A percentile compares a stretch with the other conserved stretches of the same genome.
Evolutionary conservation across 192 early-diverging fungal species (phyloP).

Genomic region (Linnemannia exigua): DNA sequence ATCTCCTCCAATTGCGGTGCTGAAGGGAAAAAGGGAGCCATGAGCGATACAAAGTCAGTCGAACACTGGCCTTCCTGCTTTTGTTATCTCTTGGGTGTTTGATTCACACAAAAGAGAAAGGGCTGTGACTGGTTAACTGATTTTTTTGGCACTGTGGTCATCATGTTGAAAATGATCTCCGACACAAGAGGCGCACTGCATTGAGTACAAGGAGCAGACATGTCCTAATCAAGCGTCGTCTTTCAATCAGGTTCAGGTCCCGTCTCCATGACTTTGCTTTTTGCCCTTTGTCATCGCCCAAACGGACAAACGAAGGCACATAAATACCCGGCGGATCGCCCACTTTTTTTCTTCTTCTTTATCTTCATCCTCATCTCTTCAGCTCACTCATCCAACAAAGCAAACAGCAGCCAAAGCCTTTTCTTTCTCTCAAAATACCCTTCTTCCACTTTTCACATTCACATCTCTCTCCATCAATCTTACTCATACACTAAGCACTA

Average conservation of each 20-base stretch:
- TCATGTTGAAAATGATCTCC: not conserved
- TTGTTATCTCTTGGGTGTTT: not conserved
- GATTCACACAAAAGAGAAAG: not conserved
- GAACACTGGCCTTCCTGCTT: not conserved
- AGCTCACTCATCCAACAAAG: not conserved
- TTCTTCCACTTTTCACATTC: not conserved
- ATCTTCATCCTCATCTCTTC: not conserved
- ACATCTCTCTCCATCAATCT: not conserved
- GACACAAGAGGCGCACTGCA: not conserved
- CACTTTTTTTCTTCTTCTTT: not conserved
- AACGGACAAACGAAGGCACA: not conserved
- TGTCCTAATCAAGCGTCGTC: not conserved
- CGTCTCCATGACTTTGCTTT: too few species aligned
- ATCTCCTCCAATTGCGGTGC: not conserved
- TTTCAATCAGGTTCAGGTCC: not conserved
- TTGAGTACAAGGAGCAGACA: not conserved
- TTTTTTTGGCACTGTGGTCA: not conserved
- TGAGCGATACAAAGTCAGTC: not conserved
- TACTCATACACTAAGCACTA: not conserved
- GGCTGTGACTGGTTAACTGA: not conserved
- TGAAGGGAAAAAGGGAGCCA: not conserved
- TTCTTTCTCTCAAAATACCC: not conserved
- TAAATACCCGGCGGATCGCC: not conserved
- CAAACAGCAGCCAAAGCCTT: not conserved
- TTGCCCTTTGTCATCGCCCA: constrained; percentile 3